Conservation (phyloP, 208 protist genomes). For the Wallacemonas sp. region DNA sequence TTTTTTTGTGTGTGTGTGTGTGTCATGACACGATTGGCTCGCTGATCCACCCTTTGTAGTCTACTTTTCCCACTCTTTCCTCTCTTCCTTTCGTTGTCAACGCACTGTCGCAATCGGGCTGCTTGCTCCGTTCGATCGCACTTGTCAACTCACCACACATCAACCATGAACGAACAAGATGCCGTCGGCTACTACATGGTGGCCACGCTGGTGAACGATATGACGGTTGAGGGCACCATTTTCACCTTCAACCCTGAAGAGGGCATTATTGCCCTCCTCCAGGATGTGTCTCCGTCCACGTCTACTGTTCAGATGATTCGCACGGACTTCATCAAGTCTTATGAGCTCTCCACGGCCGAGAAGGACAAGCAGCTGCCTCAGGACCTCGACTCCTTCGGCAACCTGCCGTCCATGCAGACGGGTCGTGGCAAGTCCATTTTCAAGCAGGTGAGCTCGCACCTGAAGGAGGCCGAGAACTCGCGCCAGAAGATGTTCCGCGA, state of each 20-base stretch:
- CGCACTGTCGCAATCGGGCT: conserved; percentile 11
- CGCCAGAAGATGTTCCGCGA: conserved; percentile 44
- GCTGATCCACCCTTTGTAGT: conserved; percentile 5
- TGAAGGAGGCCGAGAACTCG: conserved; percentile 60
- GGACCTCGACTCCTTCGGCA: conserved; percentile 53
- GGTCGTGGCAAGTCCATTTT: conserved; percentile 84
- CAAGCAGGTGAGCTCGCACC: conserved; percentile 68
- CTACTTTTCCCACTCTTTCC: conserved; percentile 13
- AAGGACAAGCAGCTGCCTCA: conserved; percentile 52
- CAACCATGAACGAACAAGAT: conserved; percentile 66
- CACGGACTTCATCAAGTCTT: conserved; percentile 78
- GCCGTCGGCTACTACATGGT: conserved; percentile 67
- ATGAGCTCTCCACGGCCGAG: conserved; percentile 41
- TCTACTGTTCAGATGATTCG: conserved; percentile 71
- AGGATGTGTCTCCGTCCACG: conserved; percentile 43
- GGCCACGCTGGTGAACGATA: conserved; percentile 65
- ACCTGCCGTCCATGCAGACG: conserved; percentile 82
- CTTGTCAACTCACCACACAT: no score
- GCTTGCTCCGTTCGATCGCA: no score
- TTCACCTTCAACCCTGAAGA: conserved; percentile 85
- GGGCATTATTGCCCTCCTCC: conserved; percentile 70
- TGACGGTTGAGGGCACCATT: conserved; percentile 64
- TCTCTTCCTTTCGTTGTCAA: conserved; percentile 8
- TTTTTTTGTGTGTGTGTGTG: no score
- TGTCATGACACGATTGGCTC: no score